Evolutionary conservation across 495 filamentous ascomycete genomes (phyloP).

Genomic region (Mycothermus thermophilus): DNA sequence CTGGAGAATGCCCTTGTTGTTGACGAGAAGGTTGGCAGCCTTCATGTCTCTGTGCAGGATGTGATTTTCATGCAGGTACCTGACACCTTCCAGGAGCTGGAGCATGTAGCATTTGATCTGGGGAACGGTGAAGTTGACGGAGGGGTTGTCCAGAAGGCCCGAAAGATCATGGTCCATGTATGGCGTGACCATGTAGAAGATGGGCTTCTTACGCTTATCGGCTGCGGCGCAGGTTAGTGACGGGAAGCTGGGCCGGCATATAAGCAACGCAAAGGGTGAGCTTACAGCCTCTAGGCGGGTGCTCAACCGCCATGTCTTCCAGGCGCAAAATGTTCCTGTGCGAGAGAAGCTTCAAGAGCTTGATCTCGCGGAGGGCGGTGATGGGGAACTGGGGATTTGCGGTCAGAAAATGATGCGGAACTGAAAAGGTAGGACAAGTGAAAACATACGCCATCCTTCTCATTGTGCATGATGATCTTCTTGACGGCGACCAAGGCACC

Average conservation of each 20-base stretch:
- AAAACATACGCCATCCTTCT: constrained; percentile 59
- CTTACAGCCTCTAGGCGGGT: constrained; percentile 48
- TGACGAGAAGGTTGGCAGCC: constrained; percentile 93
- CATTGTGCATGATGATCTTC: constrained; percentile 84
- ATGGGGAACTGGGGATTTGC: constrained; percentile 65
- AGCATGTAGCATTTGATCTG: constrained; percentile 98
- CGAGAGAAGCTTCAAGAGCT: constrained; percentile 83
- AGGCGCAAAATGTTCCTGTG: constrained; percentile 79
- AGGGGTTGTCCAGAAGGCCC: constrained; percentile 86
- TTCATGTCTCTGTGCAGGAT: constrained; percentile 98
- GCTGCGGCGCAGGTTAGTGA: constrained; percentile 21
- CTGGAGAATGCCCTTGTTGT: constrained; percentile 82
- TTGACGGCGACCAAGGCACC: constrained; percentile 73
- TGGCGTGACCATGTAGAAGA: constrained; percentile 96
- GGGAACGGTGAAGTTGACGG: constrained; percentile 67
- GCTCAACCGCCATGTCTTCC: constrained; percentile 92
- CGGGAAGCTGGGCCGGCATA: no score
- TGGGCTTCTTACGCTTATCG: constrained; percentile 68
- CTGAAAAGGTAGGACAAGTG: no score
- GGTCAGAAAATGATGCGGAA: no score
- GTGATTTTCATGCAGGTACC: constrained; percentile 77
- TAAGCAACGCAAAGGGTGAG: constrained; percentile 2
- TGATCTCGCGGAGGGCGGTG: constrained; percentile 76
- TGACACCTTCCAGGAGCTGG: constrained; percentile 78
- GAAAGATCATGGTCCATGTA: constrained; percentile 99